Evolutionary conservation across 2,329 filamentous ascomycete genomes (phyloP).

Genomic region (Dothiorella sarmentorum): DNA sequence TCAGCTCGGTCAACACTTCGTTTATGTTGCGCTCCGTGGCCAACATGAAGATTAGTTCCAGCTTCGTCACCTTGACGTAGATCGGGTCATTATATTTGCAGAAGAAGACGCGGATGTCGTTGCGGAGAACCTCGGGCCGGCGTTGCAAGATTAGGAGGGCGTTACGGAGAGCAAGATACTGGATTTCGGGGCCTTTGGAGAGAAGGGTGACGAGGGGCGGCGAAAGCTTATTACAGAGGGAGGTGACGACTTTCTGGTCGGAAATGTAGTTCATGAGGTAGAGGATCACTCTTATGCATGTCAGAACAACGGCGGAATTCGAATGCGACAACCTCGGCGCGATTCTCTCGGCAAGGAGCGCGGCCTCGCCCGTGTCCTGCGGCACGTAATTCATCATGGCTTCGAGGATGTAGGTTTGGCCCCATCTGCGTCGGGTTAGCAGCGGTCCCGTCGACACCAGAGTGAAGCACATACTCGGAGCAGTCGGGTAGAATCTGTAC

Average conservation of each 20-base stretch:
- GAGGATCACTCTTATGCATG: constrained; percentile 91
- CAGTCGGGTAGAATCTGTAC: constrained; percentile 94
- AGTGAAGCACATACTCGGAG: constrained; percentile 70
- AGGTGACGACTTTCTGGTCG: constrained; percentile 82
- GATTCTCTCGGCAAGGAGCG: constrained; percentile 87
- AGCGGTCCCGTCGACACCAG: constrained; percentile 19
- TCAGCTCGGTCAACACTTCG: constrained; percentile 87
- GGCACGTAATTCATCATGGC: constrained; percentile 97
- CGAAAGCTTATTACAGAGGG: constrained; percentile 86
- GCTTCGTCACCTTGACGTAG: constrained; percentile 98
- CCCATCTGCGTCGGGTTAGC: constrained; percentile 65
- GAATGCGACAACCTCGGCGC: constrained; percentile 94
- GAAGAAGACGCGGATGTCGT: constrained; percentile 98
- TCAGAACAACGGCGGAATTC: constrained; percentile 93
- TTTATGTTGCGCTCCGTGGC: constrained; percentile 93
- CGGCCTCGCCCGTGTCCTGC: constrained; percentile 82
- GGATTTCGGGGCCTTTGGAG: constrained; percentile 96
- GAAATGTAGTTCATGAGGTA: constrained; percentile 99
- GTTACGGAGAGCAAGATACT: constrained; percentile 91
- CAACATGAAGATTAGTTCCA: constrained; percentile 98
- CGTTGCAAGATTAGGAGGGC: constrained; percentile 90
- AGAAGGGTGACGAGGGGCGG: constrained; percentile 91
- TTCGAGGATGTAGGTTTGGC: constrained; percentile 96
- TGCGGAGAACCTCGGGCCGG: constrained; percentile 86
- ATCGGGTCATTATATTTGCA: constrained; percentile 99